Evolutionary conservation across 139 green algal species (phyloP).

Genomic region (Helicosporidium sp.): DNA sequence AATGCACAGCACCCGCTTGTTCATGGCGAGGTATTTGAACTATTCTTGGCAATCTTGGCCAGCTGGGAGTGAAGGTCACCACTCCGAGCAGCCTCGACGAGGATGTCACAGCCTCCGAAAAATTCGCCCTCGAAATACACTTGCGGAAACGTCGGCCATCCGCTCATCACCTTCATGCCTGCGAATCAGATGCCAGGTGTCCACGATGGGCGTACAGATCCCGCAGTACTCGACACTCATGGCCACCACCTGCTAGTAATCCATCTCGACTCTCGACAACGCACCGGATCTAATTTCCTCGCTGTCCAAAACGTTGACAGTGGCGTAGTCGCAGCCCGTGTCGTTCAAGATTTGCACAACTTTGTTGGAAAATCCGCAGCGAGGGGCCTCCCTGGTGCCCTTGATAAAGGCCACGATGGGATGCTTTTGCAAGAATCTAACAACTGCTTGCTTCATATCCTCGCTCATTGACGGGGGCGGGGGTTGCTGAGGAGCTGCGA

Average conservation of each 20-base stretch:
- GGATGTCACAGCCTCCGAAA: conserved; percentile 89
- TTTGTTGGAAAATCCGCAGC: conserved; percentile 92
- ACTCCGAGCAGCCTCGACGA: conserved; percentile 65
- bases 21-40: too few relatives aligned
- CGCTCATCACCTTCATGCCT: conserved; percentile 67
- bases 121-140: conserved; percentile 90
- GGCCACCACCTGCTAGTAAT: background rate
- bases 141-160: conserved; percentile 80
- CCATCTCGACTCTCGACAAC: conserved; percentile 3
- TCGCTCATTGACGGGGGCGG: too few relatives aligned
- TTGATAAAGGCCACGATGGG: conserved; percentile 62
- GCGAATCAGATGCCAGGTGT: background rate
- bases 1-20: too few relatives aligned
- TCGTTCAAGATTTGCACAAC: conserved; percentile 66
- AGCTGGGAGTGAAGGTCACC: too few relatives aligned
- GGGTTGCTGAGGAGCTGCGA: too few relatives aligned
- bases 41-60: too few relatives aligned
- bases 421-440: conserved; percentile 4
- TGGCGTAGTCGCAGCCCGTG: conserved; percentile 46
- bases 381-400: conserved; percentile 64
- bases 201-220: background rate
- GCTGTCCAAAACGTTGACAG: conserved; percentile 86
- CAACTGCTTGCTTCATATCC: conserved; percentile 19
- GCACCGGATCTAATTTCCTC: conserved; percentile 44
- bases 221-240: background rate